Conservation (phyloP, 495 filamentous ascomycete species). For the Friedmanniomyces simplex region DNA sequence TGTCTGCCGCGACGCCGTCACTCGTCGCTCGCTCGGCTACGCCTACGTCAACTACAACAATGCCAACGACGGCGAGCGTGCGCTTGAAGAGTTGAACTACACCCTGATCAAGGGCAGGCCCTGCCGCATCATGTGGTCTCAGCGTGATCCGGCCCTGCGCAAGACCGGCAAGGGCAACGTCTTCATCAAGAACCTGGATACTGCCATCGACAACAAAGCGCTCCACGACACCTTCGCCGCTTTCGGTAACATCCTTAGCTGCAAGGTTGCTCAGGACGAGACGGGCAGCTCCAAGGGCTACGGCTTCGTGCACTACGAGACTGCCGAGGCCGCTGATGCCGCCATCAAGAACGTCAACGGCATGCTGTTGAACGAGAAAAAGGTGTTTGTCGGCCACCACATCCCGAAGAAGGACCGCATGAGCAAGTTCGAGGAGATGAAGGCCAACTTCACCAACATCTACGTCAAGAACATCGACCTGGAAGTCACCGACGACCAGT, state of each 20-base stretch:
- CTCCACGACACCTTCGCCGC: slow-evolving; percentile 98
- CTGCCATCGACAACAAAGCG: slow-evolving; percentile 99
- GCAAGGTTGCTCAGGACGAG: slow-evolving; percentile 99
- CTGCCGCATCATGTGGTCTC: slow-evolving; percentile 99
- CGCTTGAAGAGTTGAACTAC: slow-evolving; percentile 98
- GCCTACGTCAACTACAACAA: slow-evolving; percentile 99
- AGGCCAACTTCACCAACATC: slow-evolving; percentile 99
- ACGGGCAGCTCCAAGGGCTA: slow-evolving; percentile 93
- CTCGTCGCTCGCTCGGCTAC: slow-evolving; percentile 95
- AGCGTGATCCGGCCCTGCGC: slow-evolving; percentile 96
- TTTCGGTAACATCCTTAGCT: slow-evolving; percentile 98
- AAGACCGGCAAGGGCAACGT: slow-evolving; percentile 99
- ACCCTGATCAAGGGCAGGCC: slow-evolving; percentile 97
- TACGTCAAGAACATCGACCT: slow-evolving; percentile 95
- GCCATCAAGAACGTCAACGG: slow-evolving; percentile 99
- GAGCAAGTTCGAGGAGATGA: slow-evolving; percentile 99
- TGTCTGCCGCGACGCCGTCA: slow-evolving; percentile 98
- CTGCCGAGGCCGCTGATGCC: slow-evolving; percentile 88
- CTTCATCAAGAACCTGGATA: slow-evolving; percentile 99
- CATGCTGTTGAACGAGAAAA: slow-evolving; percentile 99
- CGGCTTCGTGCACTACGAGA: slow-evolving; percentile 99
- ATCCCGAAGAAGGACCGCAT: slow-evolving; percentile 99
- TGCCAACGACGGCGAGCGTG: slow-evolving; percentile 89
- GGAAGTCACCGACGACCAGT: slow-evolving; percentile 88
- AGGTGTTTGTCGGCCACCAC: slow-evolving; percentile 98